Conservation (phyloP, 306 rosid genomes). For the Cicer arietinum region DNA sequence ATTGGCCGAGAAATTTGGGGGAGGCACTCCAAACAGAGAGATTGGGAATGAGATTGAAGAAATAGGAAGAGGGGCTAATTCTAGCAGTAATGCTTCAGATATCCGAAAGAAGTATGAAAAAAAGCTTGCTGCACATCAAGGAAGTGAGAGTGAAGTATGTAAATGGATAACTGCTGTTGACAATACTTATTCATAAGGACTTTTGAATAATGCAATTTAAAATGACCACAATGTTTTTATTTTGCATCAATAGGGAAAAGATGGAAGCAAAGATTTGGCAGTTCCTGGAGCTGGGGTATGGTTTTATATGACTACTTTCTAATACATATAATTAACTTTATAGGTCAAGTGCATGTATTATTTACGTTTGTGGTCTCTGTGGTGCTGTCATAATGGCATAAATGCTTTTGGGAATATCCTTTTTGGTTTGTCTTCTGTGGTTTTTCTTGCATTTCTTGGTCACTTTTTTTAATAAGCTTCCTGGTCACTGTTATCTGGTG, state of each 20-base stretch:
- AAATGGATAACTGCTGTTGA: conserved; percentile 38
- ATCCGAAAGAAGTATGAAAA: conserved; percentile 93
- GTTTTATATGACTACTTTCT: conserved; percentile 17
- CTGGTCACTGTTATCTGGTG: conserved; percentile 12
- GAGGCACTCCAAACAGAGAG: conserved; percentile 85
- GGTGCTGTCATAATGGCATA: conserved; percentile 26
- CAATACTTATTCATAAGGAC: conserved; percentile 5
- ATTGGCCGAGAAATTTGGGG: conserved; percentile 97
- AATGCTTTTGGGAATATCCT: conserved; percentile 42
- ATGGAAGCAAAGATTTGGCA: conserved; percentile 75
- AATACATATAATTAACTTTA: conserved; percentile 36
- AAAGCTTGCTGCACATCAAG: conserved; percentile 90
- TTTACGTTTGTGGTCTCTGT: conserved; percentile 8
- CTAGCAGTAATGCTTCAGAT: conserved; percentile 76
- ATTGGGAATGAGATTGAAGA: conserved; percentile 82
- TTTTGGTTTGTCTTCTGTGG: conserved; percentile 26
- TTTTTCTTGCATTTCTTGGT: conserved; percentile 29
- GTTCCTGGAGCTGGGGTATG: conserved; percentile 99
- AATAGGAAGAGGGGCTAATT: conserved; percentile 69
- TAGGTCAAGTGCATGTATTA: conserved; percentile 10
- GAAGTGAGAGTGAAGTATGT: conserved; percentile 68
- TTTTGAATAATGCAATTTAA: conserved; percentile 25
- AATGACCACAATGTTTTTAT: conserved; percentile 43
- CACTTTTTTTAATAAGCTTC: not conserved
- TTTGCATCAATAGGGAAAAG: conserved; percentile 70